Conservation (phyloP, 2,329 filamentous ascomycete genomes). For the Aspergillus melleus region DNA sequence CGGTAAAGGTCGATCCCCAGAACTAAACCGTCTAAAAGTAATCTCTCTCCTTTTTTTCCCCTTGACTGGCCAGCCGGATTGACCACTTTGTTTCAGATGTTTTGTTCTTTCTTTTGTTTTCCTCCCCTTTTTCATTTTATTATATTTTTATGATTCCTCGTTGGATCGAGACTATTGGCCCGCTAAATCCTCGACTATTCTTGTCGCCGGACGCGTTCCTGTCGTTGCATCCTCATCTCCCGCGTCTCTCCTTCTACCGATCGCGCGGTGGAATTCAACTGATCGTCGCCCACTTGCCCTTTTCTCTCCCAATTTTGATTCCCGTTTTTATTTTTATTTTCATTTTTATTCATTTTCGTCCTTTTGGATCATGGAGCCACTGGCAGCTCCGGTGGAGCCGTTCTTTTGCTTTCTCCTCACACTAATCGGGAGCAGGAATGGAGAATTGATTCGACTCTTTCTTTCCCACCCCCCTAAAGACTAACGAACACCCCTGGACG, state of each 20-base stretch:
- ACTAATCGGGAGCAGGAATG: constrained; percentile 30
- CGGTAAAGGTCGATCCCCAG: neutral
- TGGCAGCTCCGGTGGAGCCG: constrained; percentile 34
- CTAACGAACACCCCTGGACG: constrained; percentile 35
- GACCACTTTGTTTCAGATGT: neutral
- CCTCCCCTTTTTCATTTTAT: neutral
- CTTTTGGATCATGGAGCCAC: constrained; percentile 16
- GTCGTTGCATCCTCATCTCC: neutral
- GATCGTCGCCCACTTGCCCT: neutral
- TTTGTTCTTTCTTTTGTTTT: neutral
- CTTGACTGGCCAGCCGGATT: neutral
- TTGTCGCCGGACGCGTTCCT: neutral
- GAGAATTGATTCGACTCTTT: constrained; percentile 19
- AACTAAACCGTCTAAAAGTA: neutral
- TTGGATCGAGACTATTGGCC: neutral
- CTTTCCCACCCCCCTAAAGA: constrained; percentile 31
- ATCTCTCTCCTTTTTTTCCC: neutral
- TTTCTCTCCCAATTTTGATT: neutral
- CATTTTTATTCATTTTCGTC: constrained; percentile 8
- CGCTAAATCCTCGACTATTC: neutral
- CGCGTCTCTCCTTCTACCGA: neutral
- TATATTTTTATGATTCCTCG: neutral
- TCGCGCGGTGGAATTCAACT: neutral
- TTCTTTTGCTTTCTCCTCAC: constrained; percentile 16
- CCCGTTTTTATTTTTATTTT: neutral